Evolutionary conservation across 108 stramenopile species (phyloP).

Genomic region (Fragilaria crotonensis): DNA sequence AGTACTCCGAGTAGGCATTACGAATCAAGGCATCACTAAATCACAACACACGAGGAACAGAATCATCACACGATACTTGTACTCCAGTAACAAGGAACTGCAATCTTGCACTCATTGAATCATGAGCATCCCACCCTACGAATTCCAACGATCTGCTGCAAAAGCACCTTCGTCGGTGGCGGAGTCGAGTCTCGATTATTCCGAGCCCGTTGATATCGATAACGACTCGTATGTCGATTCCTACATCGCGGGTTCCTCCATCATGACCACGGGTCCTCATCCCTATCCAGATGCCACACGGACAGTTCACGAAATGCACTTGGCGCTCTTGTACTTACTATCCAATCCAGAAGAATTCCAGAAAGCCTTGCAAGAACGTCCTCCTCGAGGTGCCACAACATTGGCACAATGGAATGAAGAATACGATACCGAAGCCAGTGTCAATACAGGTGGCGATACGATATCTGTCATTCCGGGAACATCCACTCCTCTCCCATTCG

Average conservation of each 20-base stretch:
- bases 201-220: constrained; percentile 2
- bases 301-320: constrained; percentile 68
- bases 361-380: constrained; percentile 42
- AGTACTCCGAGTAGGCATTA: no score
- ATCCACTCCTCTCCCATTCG: constrained; percentile 62
- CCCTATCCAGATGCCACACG: constrained; percentile 50
- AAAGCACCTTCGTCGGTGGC: neutral
- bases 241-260: constrained; percentile 1
- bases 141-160: neutral
- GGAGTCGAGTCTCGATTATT: neutral
- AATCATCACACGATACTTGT: no score
- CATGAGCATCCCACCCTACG: neutral
- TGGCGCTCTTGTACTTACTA: constrained; percentile 56
- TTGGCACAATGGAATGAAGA: constrained; percentile 61
- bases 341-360: constrained; percentile 74
- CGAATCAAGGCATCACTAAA: no score
- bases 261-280: constrained; percentile 1
- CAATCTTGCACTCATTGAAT: no score
- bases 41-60: no score
- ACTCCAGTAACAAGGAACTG: no score
- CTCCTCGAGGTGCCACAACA: constrained; percentile 41
- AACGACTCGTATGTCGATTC: neutral
- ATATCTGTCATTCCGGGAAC: neutral
- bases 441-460: constrained; percentile 2
- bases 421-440: constrained; percentile 39